Base-by-base conservation (phyloP, 257 asterid genomes). In the Avicennia marina region DNA sequence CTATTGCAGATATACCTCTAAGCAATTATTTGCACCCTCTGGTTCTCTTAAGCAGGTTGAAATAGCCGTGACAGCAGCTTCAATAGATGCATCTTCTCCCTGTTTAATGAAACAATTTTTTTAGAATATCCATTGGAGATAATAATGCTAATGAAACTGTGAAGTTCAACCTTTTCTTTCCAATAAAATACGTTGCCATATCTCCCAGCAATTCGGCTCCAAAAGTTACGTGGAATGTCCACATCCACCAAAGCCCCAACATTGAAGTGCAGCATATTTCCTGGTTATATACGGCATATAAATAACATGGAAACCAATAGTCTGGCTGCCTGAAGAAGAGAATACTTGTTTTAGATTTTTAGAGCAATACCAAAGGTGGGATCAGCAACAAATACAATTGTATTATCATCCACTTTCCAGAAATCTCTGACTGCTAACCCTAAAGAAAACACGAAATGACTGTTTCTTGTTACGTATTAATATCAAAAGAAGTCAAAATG, bases 151-250 rank as follows among this genome's bases (percentile, higher is more conserved):
- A 71, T 19, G 40, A 4, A 33, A 50, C 0, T 1, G 36, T 22
- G 36, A 39, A 61, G 26, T 7, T 18, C 60, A 57, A 91, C 98
- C 86, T 89, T 81, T 60, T 89, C 98, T 68, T 86, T 93, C 96
- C 98, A 86, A 58, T 86, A 89, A 71, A 93, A 93, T 24, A 89
- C 80, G 82, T 89, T 89, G 12, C 98, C 96, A 9, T 86, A 93
- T 72, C 81, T 82, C 65, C 97, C 98, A 0, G 96, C 97, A 63
- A 89, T 70, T 40, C 97, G 84, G 72, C 81, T 82, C 98, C 98
- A 89, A 60, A 93, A 93, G 83, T 90, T 89, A 21, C 91, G 94
- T 6, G 97, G 98, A 41, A 93, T 66, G 75, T 88, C 96, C 53
- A 93, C 62, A 79, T 89, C 97, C 71, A 93, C 94, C 1, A 78